Base-by-base conservation (phyloP, 306 rosid genomes). In the Prinsepia uniflora region DNA sequence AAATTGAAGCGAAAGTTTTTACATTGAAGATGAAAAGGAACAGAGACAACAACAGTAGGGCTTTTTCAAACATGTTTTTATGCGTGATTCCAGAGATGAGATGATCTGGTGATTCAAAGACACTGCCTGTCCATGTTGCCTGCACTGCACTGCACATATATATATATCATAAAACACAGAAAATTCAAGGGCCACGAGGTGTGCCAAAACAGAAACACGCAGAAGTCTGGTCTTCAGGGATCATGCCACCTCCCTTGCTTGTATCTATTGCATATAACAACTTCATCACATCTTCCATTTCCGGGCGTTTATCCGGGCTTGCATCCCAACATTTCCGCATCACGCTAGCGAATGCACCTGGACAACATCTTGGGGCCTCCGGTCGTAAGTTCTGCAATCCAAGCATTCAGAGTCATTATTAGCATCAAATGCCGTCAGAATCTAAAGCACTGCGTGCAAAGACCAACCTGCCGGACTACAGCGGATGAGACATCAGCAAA, bases 231-330 rank as follows among this genome's bases (percentile, higher is more conserved):
- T 85, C 90, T 12, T 92, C 96, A 0, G 90, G 87, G 54, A 90
- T 88, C 96, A 92, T 92, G 62, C 98, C 96, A 34, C 96, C 96
- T 10, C 98, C 96, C 73, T 86, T 90, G 87, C 90, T 90, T 0
- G 98, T 88, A 63, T 92, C 96, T 15, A 88, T 48, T 15, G 88
- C 96, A 75, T 92, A 94, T 42, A 88, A 83, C 88, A 88, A 34
- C 57, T 50, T 90, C 76, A 86, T 96, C 13, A 90, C 98, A 22
- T 86, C 96, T 2, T 73, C 81, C 98, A 92, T 92, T 68, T 82
- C 90, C 0, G 92, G 98, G 5, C 96, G 91, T 73, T 72, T 92
- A 80, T 76, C 82, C 15, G 98, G 96, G 73, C 88, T 84, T 12
- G 79, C 87, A 54, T 85, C 96, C 96, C 96, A 90, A 72, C 98